Conservation (phyloP, 2,329 filamentous ascomycete species). For the Alternaria alternata region DNA sequence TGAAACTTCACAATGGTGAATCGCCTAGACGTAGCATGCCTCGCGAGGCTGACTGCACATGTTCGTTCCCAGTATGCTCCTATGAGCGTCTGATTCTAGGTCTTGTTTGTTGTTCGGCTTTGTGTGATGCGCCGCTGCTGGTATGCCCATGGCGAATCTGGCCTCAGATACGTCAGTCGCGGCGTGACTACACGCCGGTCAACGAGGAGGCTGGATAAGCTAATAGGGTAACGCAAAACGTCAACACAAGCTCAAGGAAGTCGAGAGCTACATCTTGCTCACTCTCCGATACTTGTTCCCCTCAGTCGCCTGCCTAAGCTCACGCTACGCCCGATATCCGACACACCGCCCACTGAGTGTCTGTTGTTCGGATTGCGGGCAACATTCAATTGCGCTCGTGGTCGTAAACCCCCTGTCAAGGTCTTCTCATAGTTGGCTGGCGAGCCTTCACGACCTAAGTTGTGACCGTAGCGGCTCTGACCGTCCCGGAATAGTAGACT, state of each 20-base stretch:
- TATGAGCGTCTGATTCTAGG: neutral
- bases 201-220: constrained; percentile 34
- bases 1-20: constrained; percentile 1
- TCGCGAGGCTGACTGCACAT: neutral
- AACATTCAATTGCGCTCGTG: constrained; percentile 35
- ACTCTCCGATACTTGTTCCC: constrained; percentile 45
- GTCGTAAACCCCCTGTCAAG: constrained; percentile 28
- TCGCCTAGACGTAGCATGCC: neutral
- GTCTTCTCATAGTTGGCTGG: constrained; percentile 44
- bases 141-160: neutral
- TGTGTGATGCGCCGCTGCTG: neutral
- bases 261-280: constrained; percentile 27
- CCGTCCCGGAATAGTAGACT: constrained; percentile 38
- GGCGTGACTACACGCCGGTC: constrained; percentile 18
- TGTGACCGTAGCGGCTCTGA: constrained; percentile 37
- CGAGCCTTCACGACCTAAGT: constrained; percentile 35
- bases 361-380: constrained; percentile 39
- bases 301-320: constrained; percentile 41
- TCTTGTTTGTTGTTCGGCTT: neutral
- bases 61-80: neutral
- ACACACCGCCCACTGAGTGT: constrained; percentile 39
- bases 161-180: neutral
- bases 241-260: constrained; percentile 25
- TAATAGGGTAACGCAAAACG: constrained; percentile 35
- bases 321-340: constrained; percentile 38